These are phyloP conservation scores for Rhodotorula kratochvilovae DNA, from an alignment of 768 basidiomycete species.

Conservation along the genomic window DNA sequence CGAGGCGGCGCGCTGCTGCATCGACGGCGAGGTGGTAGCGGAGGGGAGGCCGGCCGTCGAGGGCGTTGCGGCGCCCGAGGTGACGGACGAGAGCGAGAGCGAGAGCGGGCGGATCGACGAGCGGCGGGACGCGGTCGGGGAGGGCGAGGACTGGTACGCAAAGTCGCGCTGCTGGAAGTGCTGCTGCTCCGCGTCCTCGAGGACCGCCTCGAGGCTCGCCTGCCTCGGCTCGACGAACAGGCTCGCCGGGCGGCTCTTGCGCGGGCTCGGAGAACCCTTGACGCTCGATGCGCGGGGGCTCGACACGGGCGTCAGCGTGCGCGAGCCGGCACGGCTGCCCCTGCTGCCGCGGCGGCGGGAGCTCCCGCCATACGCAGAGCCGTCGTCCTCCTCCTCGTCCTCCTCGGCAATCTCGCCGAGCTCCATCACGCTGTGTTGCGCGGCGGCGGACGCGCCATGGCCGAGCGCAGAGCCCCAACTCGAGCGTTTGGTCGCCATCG, in stretches of 20 bases:
- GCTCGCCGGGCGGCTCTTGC: slow-evolving; percentile 2
- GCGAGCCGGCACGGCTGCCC: slow-evolving; percentile 11
- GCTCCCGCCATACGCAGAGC: not conserved
- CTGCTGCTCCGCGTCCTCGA: not conserved
- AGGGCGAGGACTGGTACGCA: not conserved
- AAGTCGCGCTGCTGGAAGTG: not conserved
- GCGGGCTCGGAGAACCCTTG: not conserved
- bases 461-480: slow-evolving; percentile 23
- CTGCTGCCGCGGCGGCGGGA: not conserved
- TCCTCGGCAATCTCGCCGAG: slow-evolving; percentile 67
- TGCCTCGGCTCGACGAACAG: not conserved
- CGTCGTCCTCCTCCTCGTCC: slow-evolving; percentile 71
- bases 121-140: slow-evolving; percentile 6
- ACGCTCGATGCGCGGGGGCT: slow-evolving; percentile 9
- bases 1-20: not conserved
- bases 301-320: slow-evolving; percentile 10
- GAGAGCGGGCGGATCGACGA: slow-evolving; percentile 35
- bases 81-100: slow-evolving; percentile 33
- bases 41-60: not conserved
- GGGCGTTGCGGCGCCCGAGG: slow-evolving; percentile 17
- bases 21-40: not conserved
- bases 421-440: slow-evolving; percentile 37
- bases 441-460: slow-evolving; percentile 14
- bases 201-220: not conserved
- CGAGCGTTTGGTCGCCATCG: slow-evolving; percentile 14